phyloP scores from a whole-genome alignment of 257 asterid species.

The Nicotiana tabacum region DNA sequence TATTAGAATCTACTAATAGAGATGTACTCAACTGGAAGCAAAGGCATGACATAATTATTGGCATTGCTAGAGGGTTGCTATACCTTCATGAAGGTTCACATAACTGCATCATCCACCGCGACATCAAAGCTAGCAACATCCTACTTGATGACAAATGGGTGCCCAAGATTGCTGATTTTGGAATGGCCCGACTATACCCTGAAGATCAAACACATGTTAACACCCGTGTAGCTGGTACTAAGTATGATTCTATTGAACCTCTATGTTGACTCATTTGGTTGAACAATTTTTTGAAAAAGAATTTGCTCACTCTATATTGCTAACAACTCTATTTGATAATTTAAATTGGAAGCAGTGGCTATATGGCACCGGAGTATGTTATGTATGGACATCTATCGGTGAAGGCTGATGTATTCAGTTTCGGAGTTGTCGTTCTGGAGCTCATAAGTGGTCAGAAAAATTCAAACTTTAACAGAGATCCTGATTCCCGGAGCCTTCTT shows the following conservation, averaged over 20 bases:
- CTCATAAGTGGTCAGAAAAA: constrained; percentile 86
- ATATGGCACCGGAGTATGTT: constrained; percentile 97
- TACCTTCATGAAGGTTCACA: constrained; percentile 93
- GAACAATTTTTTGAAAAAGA: background rate
- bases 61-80: constrained; percentile 76
- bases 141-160: constrained; percentile 79
- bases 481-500: constrained; percentile 55
- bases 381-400: constrained; percentile 68
- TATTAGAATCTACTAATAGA: constrained; percentile 46
- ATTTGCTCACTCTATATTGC: background rate
- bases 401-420: constrained; percentile 87
- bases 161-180: constrained; percentile 95
- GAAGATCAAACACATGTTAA: constrained; percentile 78
- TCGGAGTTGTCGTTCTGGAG: constrained; percentile 90
- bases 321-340: background rate
- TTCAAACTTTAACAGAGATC: constrained; percentile 60
- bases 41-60: constrained; percentile 65
- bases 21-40: constrained; percentile 65
- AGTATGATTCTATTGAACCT: constrained; percentile 37
- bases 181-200: constrained; percentile 78
- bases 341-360: constrained; percentile 62
- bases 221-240: constrained; percentile 92
- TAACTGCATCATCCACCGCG: constrained; percentile 74
- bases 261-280: background rate
- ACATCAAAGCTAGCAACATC: constrained; percentile 90